Evolutionary conservation across 345 rosid species (phyloP).

Genomic region (Rhodomyrtus tomentosa): DNA sequence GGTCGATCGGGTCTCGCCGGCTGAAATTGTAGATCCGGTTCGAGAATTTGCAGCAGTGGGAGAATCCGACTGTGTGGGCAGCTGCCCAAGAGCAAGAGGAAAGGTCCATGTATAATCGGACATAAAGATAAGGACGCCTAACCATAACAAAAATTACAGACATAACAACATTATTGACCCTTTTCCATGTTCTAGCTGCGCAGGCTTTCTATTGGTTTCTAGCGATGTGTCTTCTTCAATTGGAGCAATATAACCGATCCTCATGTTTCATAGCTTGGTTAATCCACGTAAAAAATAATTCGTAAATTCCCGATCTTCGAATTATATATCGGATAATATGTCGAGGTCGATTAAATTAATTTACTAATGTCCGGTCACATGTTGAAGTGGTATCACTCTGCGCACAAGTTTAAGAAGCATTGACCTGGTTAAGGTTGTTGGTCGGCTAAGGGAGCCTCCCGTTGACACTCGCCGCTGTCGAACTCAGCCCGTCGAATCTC

Average conservation of each 20-base stretch:
- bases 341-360: neutral
- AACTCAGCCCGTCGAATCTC: conserved; percentile 60
- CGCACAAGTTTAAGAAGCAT: neutral
- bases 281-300: neutral
- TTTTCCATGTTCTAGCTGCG: neutral
- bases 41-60: conserved; percentile 46
- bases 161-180: neutral
- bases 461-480: conserved; percentile 40
- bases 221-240: neutral
- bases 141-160: neutral
- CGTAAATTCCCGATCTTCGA: neutral
- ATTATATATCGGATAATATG: neutral
- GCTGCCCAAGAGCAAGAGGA: conserved; percentile 18
- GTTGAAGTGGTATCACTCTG: neutral
- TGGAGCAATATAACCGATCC: neutral
- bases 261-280: neutral
- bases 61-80: conserved; percentile 81
- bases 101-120: neutral
- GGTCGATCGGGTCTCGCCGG: conserved; percentile 35
- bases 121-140: neutral
- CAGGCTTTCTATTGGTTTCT: neutral
- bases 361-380: neutral
- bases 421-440: conserved; percentile 44
- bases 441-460: conserved; percentile 61
- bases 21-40: conserved; percentile 55